These are phyloP conservation scores for Leccinum longicurvipes DNA, from an alignment of 768 basidiomycete species.

Conservation along the genomic window DNA sequence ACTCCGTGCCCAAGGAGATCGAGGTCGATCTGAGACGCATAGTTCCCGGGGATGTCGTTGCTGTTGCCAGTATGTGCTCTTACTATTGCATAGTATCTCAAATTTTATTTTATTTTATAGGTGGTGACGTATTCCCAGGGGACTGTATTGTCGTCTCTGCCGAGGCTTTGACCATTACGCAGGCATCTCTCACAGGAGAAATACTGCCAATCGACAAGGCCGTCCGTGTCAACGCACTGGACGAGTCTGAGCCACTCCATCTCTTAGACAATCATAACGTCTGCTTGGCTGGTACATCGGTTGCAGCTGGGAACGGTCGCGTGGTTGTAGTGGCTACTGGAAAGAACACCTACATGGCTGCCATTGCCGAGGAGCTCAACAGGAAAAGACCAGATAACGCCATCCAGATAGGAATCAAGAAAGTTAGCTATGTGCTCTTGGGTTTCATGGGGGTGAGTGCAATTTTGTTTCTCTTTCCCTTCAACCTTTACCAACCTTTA, in stretches of 20 bases:
- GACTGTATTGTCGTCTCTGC: constrained; percentile 34
- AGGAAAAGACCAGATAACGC: constrained; percentile 32
- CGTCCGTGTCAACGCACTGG: constrained; percentile 12
- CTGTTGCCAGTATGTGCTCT: constrained; percentile 26
- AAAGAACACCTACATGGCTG: constrained; percentile 33
- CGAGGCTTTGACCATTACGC: constrained; percentile 32
- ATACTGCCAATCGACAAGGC: constrained; percentile 34
- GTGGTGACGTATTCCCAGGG: constrained; percentile 36
- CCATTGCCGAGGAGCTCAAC: constrained; percentile 33
- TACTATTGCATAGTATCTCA: neutral
- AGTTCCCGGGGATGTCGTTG: constrained; percentile 33
- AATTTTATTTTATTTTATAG: constrained; percentile 8
- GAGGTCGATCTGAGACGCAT: constrained; percentile 31
- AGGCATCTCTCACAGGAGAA: constrained; percentile 37
- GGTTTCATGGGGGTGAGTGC: constrained; percentile 29
- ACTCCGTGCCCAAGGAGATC: constrained; percentile 20
- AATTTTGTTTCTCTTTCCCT: neutral
- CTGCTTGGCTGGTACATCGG: constrained; percentile 35
- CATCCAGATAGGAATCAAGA: constrained; percentile 32
- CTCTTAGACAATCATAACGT: constrained; percentile 33
- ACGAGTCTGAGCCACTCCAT: constrained; percentile 21
- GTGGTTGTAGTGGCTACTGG: constrained; percentile 32
- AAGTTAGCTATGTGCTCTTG: constrained; percentile 33
- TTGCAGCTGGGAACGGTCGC: constrained; percentile 31
- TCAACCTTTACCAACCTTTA: neutral